A percentile compares a stretch with the other conserved stretches of the same genome.
Conservation (phyloP, 106 monocot genomes). For the Allium cepa region DNA sequence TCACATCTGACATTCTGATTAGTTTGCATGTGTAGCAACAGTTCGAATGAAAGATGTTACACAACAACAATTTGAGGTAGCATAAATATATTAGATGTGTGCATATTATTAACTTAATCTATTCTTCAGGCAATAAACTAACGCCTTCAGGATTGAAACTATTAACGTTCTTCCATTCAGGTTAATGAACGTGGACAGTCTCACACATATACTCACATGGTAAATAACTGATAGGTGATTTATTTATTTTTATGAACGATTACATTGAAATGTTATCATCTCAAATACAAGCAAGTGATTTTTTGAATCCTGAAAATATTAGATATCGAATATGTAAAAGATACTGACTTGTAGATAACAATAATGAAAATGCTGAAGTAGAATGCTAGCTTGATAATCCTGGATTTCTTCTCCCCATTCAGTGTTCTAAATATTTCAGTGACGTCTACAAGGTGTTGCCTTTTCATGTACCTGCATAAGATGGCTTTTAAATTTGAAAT, state of each 20-base stretch:
- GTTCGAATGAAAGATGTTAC: too few relatives aligned
- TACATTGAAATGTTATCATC: background rate
- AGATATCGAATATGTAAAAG: background rate
- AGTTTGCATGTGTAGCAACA: too few relatives aligned
- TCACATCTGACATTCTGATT: too few relatives aligned
- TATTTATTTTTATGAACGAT: background rate
- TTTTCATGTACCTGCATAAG: slow-evolving; percentile 52
- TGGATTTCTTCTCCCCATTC: slow-evolving; percentile 72
- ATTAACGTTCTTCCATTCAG: background rate
- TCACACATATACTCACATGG: background rate
- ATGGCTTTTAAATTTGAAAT: background rate
- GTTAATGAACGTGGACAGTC: too few relatives aligned
- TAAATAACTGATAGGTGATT: background rate
- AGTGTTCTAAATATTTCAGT: slow-evolving; percentile 82
- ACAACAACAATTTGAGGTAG: too few relatives aligned
- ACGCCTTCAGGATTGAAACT: background rate
- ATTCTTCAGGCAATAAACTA: too few relatives aligned
- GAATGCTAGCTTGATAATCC: slow-evolving; percentile 79
- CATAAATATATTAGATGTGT: too few relatives aligned
- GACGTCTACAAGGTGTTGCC: slow-evolving; percentile 83
- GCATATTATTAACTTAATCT: too few relatives aligned
- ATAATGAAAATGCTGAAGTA: slow-evolving; percentile 76
- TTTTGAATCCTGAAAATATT: background rate
- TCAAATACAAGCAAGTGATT: background rate
- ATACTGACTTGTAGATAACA: slow-evolving; percentile 72